Evolutionary conservation across 768 basidiomycete genomes (phyloP), one percentile per base, ranked within the genome.

Genomic region (Mycena galopus): DNA sequence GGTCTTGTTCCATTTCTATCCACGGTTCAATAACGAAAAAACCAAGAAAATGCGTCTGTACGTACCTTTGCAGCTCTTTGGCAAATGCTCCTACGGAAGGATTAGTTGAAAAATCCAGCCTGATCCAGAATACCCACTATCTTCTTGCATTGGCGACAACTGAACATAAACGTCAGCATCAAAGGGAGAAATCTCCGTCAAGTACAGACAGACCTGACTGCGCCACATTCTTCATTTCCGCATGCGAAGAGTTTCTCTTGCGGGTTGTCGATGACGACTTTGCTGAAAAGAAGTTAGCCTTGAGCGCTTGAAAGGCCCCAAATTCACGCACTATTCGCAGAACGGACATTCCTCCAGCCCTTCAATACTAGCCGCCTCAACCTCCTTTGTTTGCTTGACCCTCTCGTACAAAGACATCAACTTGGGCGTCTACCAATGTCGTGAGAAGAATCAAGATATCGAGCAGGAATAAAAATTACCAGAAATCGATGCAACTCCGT

Each of bases 321-420:
- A n/a, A n/a, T n/a, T n/a, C n/a, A n/a, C n/a, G n/a, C n/a, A n/a
- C n/a, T 89, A 98, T 51, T 96, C 94, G 82, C 96, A 98, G 74
- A 92, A 94, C 5, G 96, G 96, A 79, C 96, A 98, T 76, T 93
- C 93, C 80, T 96, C 96, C 16, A 97, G 84, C 6, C 90, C 91
- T 56, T 94, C 94, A 39, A 98, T 78, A 2, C 87, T 90, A 21
- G 96, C 96, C 0, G 87, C 89, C 67, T 93, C 90, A 35, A 97
- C 89, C 74, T 96, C 94, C 79, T 94, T 93, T 42, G 88, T 89
- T 78, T 94, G 93, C 73, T 89, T 89, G 32, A 96, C 88, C 32
- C 92, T 87, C 68, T 93, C 89, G 76, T 93, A 96, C 14, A 96
- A 84, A 30, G 83, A 85, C 73, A 93, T 84, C 6, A 94, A 86